Evolutionary conservation across 2,329 filamentous ascomycete species (phyloP), one percentile per base, ranked within the genome.

Genomic region (Cephalotrichum gorgonifer): DNA sequence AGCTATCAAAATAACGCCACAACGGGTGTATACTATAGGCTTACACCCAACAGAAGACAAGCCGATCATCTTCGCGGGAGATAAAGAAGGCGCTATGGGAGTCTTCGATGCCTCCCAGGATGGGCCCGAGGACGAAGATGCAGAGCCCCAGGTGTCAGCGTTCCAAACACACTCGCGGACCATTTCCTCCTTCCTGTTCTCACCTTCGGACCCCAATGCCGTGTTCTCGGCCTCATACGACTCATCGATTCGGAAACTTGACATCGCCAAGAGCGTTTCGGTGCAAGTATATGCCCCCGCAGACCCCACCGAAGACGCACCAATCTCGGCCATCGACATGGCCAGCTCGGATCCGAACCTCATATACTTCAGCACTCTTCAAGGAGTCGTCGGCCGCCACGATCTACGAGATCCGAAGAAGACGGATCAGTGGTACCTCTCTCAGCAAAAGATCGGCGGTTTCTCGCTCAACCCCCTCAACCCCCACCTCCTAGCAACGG

Each of bases 381-480:
- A 86, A 30, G 93, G 93, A 2, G 73, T 72, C 0, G 83, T 97
- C 26, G 90, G 90, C 0, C 81, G 85, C 1, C 82, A 93, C 59
- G 93, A 98, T 59, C 74, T 85, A 49, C 81, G 91, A 7, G 74
- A 76, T 0, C 68, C 73, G 73, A 79, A 3, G 78, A 88, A 15
- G 69, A 15, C 33, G 12, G 53, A 51, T 15, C 50, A 86, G 1
- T 94, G 88, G 77, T 74, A 79, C 8, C 70, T 97, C 0, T 86
- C 83, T 0, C 89, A 94, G 48, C 90, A 95, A 64, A 98, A 98
- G 61, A 96, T 98, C 48, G 93, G 93, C 17, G 93, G 93, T 1
- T 97, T 97, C 64, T 86, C 84, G 0, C 66, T 96, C 2, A 83
- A 94, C 57, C 91, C 93, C 0, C 64, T 83, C 0, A 77, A 88